Evolutionary conservation across 2,329 filamentous ascomycete species (phyloP).

Genomic region (Lachnellula cervina): DNA sequence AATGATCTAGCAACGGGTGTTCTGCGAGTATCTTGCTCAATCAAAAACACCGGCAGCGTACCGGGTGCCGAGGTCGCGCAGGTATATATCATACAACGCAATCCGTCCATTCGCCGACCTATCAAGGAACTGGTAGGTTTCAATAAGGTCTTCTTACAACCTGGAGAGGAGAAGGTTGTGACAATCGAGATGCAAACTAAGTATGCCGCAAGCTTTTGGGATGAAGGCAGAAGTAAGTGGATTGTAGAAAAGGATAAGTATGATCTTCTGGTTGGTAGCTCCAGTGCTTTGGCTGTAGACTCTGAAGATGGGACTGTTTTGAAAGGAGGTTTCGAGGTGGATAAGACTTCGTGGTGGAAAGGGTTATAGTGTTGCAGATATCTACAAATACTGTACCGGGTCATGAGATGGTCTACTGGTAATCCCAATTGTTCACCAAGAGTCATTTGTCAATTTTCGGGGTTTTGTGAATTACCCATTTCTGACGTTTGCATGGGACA

Average conservation of each 20-base stretch:
- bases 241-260: constrained; percentile 62
- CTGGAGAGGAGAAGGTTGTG: constrained; percentile 54
- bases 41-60: constrained; percentile 41
- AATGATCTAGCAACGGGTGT: too few relatives aligned
- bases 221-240: constrained; percentile 63
- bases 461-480: too few relatives aligned
- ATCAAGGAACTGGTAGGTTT: constrained; percentile 63
- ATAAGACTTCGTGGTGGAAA: constrained; percentile 62
- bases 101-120: constrained; percentile 49
- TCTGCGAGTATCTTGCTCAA: too few relatives aligned
- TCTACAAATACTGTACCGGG: too few relatives aligned
- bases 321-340: constrained; percentile 50
- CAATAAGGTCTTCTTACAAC: constrained; percentile 55
- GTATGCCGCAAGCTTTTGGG: constrained; percentile 65
- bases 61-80: constrained; percentile 53
- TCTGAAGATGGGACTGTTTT: constrained; percentile 40
- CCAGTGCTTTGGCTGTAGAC: constrained; percentile 35
- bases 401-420: too few relatives aligned
- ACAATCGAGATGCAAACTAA: constrained; percentile 56
- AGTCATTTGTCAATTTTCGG: too few relatives aligned
- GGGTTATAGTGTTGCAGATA: constrained; percentile 42
- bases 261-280: constrained; percentile 55
- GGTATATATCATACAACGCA: constrained; percentile 50
- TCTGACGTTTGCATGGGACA: too few relatives aligned
- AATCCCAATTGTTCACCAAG: too few relatives aligned